Conservation (phyloP, 164 flowering plant species). For the Echeveria elegans region DNA sequence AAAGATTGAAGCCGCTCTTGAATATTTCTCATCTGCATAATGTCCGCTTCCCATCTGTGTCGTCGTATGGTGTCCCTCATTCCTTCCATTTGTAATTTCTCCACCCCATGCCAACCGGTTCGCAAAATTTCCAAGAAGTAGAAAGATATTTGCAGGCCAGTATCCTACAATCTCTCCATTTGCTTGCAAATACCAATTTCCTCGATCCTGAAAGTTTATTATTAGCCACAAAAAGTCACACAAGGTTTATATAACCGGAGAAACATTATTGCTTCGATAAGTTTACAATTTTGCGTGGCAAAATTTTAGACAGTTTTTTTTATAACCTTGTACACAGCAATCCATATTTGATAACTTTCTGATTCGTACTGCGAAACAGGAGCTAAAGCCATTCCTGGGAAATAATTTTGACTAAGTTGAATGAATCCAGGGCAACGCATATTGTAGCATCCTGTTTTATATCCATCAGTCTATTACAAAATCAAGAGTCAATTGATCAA, state of each 20-base stretch:
- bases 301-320: background rate
- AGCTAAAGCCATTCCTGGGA: conserved; percentile 12
- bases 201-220: background rate
- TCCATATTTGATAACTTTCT: conserved; percentile 4
- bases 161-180: conserved; percentile 10
- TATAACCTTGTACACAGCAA: conserved; percentile 13
- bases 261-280: too few species aligned
- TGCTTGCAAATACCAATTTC: conserved; percentile 13
- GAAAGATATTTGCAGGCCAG: conserved; percentile 12
- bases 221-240: background rate
- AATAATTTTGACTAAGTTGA: conserved; percentile 13
- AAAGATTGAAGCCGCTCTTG: conserved; percentile 9
- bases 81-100: background rate
- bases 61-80: conserved; percentile 5
- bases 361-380: conserved; percentile 14
- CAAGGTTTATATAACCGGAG: too few species aligned
- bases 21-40: conserved; percentile 11
- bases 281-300: too few species aligned
- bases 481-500: too few species aligned
- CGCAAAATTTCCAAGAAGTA: background rate
- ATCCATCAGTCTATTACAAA: conserved; percentile 14
- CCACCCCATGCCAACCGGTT: conserved; percentile 9
- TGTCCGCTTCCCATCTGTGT: conserved; percentile 19
- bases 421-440: conserved; percentile 23
- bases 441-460: conserved; percentile 18